Evolutionary conservation across 768 basidiomycete genomes (phyloP).

Genomic region (Russula ochroleuca): DNA sequence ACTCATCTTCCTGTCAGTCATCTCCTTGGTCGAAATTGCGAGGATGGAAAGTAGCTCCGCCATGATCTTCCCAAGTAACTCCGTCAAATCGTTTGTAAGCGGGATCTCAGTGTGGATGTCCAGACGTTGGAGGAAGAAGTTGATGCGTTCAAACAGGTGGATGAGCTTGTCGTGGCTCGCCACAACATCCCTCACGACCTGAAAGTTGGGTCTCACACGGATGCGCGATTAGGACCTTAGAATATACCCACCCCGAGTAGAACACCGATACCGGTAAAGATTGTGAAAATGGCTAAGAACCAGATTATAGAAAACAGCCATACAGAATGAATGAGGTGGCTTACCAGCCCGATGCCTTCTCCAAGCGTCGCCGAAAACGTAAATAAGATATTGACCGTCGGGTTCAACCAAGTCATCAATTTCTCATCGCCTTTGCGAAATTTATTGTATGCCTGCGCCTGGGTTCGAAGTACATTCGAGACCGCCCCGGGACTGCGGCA

Average conservation of each 20-base stretch:
- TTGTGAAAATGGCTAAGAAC: not conserved
- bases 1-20: not conserved
- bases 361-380: not conserved
- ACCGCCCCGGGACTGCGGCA: not conserved
- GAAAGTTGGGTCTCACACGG: not conserved
- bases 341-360: not conserved
- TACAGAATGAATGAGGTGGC: not conserved
- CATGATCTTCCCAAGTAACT: not conserved
- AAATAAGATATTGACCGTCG: not conserved
- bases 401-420: not conserved
- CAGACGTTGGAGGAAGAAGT: not conserved
- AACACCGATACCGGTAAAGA: not conserved
- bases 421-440: not conserved
- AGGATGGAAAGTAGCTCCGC: not conserved
- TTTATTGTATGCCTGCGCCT: not conserved
- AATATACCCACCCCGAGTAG: not conserved
- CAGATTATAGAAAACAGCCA: no score
- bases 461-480: not conserved
- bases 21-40: not conserved
- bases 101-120: not conserved
- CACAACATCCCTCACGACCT: not conserved
- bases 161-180: not conserved
- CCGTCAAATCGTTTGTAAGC: not conserved
- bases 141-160: not conserved
- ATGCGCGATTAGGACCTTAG: not conserved